Conservation (phyloP, 2,329 filamentous ascomycete genomes). For the Fusarium circinatum region DNA sequence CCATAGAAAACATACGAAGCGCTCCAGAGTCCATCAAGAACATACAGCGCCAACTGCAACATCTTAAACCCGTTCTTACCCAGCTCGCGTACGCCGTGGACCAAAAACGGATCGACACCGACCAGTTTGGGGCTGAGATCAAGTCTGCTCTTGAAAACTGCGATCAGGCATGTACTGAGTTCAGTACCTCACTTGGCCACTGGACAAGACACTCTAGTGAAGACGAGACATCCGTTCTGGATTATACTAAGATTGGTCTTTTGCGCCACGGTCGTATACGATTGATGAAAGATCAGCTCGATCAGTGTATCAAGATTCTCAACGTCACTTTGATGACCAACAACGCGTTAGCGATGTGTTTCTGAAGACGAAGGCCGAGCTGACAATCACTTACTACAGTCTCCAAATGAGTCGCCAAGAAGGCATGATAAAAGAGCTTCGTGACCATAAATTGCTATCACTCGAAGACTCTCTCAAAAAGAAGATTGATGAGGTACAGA, state of each 20-base stretch:
- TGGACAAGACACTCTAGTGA: neutral
- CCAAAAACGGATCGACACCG: too few species aligned
- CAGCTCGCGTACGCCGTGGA: rapidly evolving
- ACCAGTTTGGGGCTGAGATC: rapidly evolving
- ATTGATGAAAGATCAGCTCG: neutral
- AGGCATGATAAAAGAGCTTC: neutral
- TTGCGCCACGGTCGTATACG: neutral
- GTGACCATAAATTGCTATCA: neutral
- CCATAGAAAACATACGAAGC: too few species aligned
- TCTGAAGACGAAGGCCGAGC: rapidly evolving
- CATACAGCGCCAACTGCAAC: rapidly evolving
- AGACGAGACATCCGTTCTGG: neutral
- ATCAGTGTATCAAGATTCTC: neutral
- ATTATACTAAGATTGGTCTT: neutral
- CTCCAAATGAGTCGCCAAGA: neutral
- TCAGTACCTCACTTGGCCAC: neutral
- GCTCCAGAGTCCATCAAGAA: too few species aligned
- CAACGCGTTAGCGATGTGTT: neutral
- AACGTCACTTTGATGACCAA: neutral
- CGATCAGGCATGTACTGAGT: rapidly evolving
- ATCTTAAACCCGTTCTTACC: rapidly evolving
- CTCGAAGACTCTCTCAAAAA: neutral
- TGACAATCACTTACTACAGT: rapidly evolving
- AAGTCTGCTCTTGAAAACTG: neutral
- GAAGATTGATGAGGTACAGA: neutral